Evolutionary conservation across 2,329 filamentous ascomycete species (phyloP), one percentile per base, ranked within the genome.

Genomic region (Trichoderma aggressivum): DNA sequence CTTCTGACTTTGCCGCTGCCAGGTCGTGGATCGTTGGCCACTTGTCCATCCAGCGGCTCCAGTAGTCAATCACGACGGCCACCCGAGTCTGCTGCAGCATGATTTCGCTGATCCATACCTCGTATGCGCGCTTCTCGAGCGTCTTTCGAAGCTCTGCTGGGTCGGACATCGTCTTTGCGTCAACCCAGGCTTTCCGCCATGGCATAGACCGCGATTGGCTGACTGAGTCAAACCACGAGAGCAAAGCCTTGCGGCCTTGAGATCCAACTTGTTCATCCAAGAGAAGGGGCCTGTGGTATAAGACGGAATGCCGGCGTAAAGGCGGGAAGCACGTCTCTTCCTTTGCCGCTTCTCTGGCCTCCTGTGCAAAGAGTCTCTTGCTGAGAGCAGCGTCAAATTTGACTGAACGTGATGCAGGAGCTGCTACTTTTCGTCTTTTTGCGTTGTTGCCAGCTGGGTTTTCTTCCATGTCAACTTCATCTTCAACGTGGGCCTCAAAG

Each of bases 71-170:
- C 0, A 90, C 89, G 7, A 85, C 86, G 3, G 86, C 84, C 5
- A 91, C 89, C 32, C 89, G 86, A 2, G 89, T 91, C 79, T 91
- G 89, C 77, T 91, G 89, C 12, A 90, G 83, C 89, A 91, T 91
- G 74, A 90, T 87, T 80, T 91, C 89, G 75, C 86, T 88, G 76
- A 91, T 89, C 87, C 88, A 90, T 60, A 91, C 88, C 77, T 90
- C 85, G 79, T 91, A 91, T 2, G 88, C 89, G 61, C 89, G 85
- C 34, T 80, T 83, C 71, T 86, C 84, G 12, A 90, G 80, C 3
- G 77, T 78, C n/a, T 71, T 60, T 34, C 82, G 82, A 10, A 86
- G 79, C n/a, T 80, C 78, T 2, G 76, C 73, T 1, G 76, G 74
- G 18, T 80, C 75, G 18, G 67, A 30, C 21, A 75, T 73, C 26